A percentile compares a stretch with the other conserved stretches of the same genome.
Evolutionary conservation across 192 early-diverging fungal species (phyloP).

Genomic region (Phycomyces nitens): DNA sequence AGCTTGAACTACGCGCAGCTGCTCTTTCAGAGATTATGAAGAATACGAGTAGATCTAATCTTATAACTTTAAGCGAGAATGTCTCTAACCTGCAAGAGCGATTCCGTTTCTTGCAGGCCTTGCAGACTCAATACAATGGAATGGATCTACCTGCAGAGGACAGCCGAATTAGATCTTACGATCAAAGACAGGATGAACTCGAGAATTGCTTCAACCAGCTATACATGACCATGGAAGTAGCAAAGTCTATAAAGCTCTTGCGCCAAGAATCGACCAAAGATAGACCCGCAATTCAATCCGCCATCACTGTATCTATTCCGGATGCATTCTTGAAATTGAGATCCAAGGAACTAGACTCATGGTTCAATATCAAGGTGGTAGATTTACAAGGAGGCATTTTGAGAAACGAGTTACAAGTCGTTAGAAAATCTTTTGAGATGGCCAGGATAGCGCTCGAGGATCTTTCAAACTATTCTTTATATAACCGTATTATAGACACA

Average conservation of each 20-base stretch:
- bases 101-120: conserved; percentile 41
- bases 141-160: background rate
- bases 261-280: conserved; percentile 30
- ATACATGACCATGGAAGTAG: conserved; percentile 61
- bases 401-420: conserved; percentile 51
- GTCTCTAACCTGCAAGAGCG: conserved; percentile 52
- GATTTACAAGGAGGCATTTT: conserved; percentile 30
- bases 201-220: conserved; percentile 50
- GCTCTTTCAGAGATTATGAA: conserved; percentile 14
- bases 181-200: conserved; percentile 11
- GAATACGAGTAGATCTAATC: conserved; percentile 58
- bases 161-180: conserved; percentile 11
- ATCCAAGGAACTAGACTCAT: conserved; percentile 52
- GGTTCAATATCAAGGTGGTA: conserved; percentile 32
- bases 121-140: conserved; percentile 14
- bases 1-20: background rate
- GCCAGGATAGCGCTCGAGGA: no score
- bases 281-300: no score
- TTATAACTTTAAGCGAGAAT: conserved; percentile 65
- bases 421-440: conserved; percentile 62
- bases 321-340: background rate
- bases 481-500: no score
- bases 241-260: conserved; percentile 50
- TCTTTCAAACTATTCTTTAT: no score
- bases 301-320: no score